These are phyloP conservation scores for Eustoma russellianum DNA, from an alignment of 257 asterid genomes.

Conservation along the genomic window DNA sequence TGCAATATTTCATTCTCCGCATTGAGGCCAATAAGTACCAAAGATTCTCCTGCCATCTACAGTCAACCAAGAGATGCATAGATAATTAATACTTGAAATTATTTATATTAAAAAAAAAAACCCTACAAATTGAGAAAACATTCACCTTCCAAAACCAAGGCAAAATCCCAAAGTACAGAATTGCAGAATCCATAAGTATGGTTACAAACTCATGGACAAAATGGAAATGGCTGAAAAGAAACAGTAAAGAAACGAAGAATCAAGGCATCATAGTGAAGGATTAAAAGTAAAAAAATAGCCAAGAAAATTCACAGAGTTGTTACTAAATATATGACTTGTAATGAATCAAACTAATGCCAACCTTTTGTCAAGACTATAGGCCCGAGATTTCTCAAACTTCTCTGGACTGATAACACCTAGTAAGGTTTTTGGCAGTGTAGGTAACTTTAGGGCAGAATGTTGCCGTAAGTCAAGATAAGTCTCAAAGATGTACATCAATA, in stretches of 20 bases:
- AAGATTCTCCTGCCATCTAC: constrained; percentile 72
- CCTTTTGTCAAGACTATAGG: constrained; percentile 97
- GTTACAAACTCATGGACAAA: constrained; percentile 76
- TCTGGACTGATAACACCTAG: constrained; percentile 84
- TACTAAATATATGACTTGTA: not conserved
- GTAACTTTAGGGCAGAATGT: constrained; percentile 74
- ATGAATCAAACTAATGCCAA: constrained; percentile 16
- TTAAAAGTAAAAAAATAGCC: not conserved
- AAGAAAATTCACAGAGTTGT: not conserved
- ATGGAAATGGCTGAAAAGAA: constrained; percentile 59
- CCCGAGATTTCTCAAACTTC: constrained; percentile 87
- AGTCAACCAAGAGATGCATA: constrained; percentile 12
- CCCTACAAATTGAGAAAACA: not conserved
- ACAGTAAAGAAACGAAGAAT: constrained; percentile 8
- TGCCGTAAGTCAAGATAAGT: constrained; percentile 83
- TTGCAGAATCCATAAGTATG: constrained; percentile 73
- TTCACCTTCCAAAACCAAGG: constrained; percentile 99
- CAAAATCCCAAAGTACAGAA: constrained; percentile 62
- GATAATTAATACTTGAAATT: constrained; percentile 4
- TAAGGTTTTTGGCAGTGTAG: constrained; percentile 81
- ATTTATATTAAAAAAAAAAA: not conserved
- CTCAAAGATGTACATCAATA: constrained; percentile 72
- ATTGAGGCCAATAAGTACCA: constrained; percentile 52
- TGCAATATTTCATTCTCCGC: constrained; percentile 76
- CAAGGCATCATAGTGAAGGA: constrained; percentile 3